phyloP scores from a whole-genome alignment of 192 early-diverging fungal genomes.

The Funneliformis geosporum region DNA sequence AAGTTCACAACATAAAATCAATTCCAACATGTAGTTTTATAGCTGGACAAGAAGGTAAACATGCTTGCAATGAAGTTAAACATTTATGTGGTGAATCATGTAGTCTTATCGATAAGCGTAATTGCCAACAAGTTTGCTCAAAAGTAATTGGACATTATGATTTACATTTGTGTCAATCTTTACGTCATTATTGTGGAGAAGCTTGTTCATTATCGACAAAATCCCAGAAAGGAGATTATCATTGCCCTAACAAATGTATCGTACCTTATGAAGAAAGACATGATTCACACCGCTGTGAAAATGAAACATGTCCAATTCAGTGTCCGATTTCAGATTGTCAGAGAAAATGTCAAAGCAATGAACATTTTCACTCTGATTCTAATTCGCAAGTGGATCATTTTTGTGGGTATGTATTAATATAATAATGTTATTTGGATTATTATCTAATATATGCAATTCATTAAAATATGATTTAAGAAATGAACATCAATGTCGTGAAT shows the following conservation, averaged over 20 bases:
- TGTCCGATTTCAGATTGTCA: conserved; percentile 18
- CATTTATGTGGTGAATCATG: no score
- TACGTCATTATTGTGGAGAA: conserved; percentile 28
- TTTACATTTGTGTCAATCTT: conserved; percentile 21
- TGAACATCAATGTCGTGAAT: conserved; percentile 32
- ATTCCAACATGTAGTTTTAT: no score
- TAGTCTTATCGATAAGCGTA: not conserved
- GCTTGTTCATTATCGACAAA: conserved; percentile 23
- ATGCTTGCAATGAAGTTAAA: no score
- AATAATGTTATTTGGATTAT: not conserved
- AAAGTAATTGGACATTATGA: conserved; percentile 19
- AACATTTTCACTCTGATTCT: conserved; percentile 24
- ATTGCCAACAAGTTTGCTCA: conserved; percentile 25
- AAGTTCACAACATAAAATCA: no score
- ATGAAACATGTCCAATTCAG: conserved; percentile 28
- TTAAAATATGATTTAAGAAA: not conserved
- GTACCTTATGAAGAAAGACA: not conserved
- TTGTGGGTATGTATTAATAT: conserved; percentile 24
- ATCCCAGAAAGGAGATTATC: conserved; percentile 17
- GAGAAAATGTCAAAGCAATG: not conserved
- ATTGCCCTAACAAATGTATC: no score
- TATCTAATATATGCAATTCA: not conserved
- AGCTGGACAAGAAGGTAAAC: no score
- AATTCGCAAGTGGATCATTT: conserved; percentile 17
- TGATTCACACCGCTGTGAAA: conserved; percentile 10